phyloP scores from a whole-genome alignment of 148 eudicot species.

The Cornus kousa region DNA sequence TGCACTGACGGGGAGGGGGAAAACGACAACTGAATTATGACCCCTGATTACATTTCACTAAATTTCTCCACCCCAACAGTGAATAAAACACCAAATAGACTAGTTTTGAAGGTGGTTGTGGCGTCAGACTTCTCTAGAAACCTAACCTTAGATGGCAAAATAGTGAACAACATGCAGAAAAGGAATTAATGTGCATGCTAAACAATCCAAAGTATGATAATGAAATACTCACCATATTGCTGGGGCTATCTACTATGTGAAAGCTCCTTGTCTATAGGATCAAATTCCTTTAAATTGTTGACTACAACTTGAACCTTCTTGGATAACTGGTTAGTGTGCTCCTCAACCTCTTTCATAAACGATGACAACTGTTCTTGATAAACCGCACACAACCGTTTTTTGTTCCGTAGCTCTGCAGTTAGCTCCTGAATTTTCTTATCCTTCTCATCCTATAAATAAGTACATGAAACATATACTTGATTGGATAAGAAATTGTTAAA shows the following conservation, averaged over 20 bases:
- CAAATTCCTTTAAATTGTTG: constrained; percentile 19
- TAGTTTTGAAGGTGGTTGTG: background rate
- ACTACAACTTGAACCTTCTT: constrained; percentile 24
- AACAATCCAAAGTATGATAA: background rate
- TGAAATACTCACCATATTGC: constrained; percentile 8
- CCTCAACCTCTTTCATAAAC: constrained; percentile 22
- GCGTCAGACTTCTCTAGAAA: background rate
- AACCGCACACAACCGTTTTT: constrained; percentile 13
- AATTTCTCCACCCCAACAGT: too few species aligned
- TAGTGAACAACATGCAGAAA: background rate
- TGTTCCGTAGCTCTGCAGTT: constrained; percentile 16
- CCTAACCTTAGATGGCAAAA: background rate
- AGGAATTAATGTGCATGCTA: background rate
- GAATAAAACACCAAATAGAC: background rate
- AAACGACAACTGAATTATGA: too few species aligned
- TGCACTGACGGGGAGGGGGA: too few species aligned
- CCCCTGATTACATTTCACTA: too few species aligned
- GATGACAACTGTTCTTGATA: constrained; percentile 19
- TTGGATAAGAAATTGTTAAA: background rate
- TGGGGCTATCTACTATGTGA: constrained; percentile 11
- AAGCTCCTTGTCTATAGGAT: constrained; percentile 16
- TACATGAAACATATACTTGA: background rate
- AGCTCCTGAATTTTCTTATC: constrained; percentile 25
- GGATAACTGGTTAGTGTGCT: constrained; percentile 18
- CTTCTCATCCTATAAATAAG: constrained; percentile 5